These are phyloP conservation scores for Tricholoma sp. DNA, from an alignment of 768 basidiomycete genomes.

Conservation along the genomic window DNA sequence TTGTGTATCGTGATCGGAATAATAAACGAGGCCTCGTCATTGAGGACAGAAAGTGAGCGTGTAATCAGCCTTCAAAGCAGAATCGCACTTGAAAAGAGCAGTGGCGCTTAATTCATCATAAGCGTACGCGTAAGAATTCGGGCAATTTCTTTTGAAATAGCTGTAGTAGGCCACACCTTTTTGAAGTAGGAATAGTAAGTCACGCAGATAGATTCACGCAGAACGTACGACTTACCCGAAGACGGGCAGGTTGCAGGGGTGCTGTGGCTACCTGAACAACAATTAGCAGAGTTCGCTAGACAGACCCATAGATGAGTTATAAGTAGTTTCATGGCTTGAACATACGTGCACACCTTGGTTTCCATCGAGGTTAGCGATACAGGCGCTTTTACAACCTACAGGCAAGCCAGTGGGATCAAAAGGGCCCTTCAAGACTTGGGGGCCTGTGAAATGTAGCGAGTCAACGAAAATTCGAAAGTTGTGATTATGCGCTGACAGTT, in stretches of 20 bases:
- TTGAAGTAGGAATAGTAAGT: not conserved
- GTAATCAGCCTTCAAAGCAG: conserved; percentile 23
- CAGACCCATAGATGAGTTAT: too few species aligned
- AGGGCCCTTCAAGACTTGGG: conserved; percentile 41
- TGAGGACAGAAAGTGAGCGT: conserved; percentile 27
- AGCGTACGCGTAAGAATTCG: conserved; percentile 38
- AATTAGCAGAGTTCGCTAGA: conserved; percentile 29
- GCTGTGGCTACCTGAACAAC: conserved; percentile 29
- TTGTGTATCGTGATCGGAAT: too few species aligned
- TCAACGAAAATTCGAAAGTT: not conserved
- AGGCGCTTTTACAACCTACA: conserved; percentile 52
- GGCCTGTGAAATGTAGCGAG: conserved; percentile 24
- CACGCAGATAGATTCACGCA: conserved; percentile 2
- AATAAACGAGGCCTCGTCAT: not conserved
- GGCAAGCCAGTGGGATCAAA: conserved; percentile 40
- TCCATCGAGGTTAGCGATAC: conserved; percentile 30
- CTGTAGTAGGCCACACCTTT: conserved; percentile 20
- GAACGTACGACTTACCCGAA: conserved; percentile 19
- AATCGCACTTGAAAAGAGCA: conserved; percentile 39
- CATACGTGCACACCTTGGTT: conserved; percentile 11
- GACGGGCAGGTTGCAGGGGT: conserved; percentile 31
- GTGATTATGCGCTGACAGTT: conserved; percentile 29
- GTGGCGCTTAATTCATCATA: conserved; percentile 42
- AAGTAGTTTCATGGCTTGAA: too few species aligned
- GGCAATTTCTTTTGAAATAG: conserved; percentile 24